Evolutionary conservation across 176 grass and related monocot species (phyloP).

Genomic region (Eragrostis nindensis): DNA sequence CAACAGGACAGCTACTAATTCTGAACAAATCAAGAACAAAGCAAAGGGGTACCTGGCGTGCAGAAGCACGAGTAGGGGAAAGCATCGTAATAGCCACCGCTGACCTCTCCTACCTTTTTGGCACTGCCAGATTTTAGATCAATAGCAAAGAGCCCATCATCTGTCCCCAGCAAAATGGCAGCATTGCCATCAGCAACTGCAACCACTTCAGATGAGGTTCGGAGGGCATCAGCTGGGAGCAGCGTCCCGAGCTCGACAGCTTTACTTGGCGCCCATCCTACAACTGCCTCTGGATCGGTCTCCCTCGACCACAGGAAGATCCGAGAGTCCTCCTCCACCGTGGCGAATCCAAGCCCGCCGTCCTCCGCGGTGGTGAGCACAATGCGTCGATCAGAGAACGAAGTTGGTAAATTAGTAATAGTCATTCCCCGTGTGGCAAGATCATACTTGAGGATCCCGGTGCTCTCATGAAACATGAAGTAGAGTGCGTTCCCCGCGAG

Average conservation of each 20-base stretch:
- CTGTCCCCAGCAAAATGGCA: background rate
- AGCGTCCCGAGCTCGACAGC: background rate
- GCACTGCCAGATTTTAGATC: background rate
- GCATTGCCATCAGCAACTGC: background rate
- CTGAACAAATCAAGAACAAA: background rate
- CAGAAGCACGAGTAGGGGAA: background rate
- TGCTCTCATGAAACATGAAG: background rate
- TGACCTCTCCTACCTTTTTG: background rate
- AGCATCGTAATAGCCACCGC: background rate
- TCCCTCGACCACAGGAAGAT: background rate
- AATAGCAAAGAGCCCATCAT: background rate
- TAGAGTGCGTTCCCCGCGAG: background rate
- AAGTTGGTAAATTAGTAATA: no score
- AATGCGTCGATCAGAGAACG: no score
- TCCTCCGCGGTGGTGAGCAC: no score
- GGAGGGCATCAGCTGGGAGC: background rate
- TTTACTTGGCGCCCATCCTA: background rate
- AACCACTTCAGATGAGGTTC: background rate
- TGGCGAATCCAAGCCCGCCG: no score
- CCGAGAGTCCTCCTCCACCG: no score
- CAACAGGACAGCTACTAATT: no score
- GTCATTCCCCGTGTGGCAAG: no score
- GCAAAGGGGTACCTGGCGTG: background rate
- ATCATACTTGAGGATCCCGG: background rate
- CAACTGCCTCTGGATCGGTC: background rate